A percentile compares a stretch with the other conserved stretches of the same genome.
phyloP scores from a whole-genome alignment of 163 green algal species.

The Prototheca cutis region DNA sequence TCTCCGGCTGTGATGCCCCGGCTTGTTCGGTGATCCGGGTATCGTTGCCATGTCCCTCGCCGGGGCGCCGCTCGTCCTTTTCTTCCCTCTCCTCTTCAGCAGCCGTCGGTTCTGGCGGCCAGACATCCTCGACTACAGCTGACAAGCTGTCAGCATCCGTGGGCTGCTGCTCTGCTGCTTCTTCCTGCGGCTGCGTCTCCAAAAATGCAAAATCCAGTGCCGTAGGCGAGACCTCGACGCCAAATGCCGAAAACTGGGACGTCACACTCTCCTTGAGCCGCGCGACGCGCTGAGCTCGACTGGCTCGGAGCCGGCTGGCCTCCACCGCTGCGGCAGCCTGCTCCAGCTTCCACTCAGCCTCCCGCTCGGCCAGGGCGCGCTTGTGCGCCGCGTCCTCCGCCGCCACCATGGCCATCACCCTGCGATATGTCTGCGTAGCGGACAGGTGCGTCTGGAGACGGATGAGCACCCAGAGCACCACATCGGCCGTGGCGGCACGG shows the following conservation, averaged over 20 bases:
- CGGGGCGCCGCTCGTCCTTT: too few relatives aligned
- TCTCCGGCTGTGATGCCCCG: too few relatives aligned
- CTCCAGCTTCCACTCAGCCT: conserved; percentile 6
- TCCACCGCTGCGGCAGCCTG: conserved; percentile 36
- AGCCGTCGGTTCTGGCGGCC: too few relatives aligned
- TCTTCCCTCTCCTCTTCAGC: too few relatives aligned
- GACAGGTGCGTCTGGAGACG: conserved; percentile 47
- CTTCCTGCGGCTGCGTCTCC: neutral
- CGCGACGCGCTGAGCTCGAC: conserved; percentile 35
- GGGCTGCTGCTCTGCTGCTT: neutral
- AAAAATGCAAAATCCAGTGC: conserved; percentile 2
- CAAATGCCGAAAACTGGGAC: neutral
- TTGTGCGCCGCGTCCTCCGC: conserved; percentile 23
- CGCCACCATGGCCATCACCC: conserved; percentile 23
- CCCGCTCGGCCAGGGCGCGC: conserved; percentile 5
- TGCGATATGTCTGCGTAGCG: conserved; percentile 16
- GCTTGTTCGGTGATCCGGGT: too few relatives aligned
- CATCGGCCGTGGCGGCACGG: conserved; percentile 40
- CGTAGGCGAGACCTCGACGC: neutral
- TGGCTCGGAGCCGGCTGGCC: conserved; percentile 30
- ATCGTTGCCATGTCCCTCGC: too few relatives aligned
- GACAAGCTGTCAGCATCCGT: too few relatives aligned
- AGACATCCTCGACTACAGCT: too few relatives aligned
- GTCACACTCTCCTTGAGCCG: conserved; percentile 36
- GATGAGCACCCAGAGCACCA: conserved; percentile 60